Percentiles rank a stretch among this genome's conserved stretches.
Conservation (phyloP, 2,329 filamentous ascomycete genomes). For the Xylariaceae sp. region DNA sequence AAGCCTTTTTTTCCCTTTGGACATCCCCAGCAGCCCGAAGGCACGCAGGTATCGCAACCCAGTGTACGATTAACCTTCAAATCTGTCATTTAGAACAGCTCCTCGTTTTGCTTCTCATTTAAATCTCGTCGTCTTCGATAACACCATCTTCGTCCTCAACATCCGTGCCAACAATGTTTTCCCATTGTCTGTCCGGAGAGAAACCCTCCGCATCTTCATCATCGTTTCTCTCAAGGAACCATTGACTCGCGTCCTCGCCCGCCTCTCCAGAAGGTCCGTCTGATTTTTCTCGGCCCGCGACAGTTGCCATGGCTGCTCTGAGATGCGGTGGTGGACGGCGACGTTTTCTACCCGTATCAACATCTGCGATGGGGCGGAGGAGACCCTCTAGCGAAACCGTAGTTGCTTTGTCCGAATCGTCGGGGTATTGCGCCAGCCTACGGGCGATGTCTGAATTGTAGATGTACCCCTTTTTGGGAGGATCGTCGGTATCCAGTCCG, state of each 20-base stretch:
- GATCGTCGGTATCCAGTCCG: conserved; percentile 40
- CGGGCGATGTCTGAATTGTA: conserved; percentile 36
- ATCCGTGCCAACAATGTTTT: conserved; percentile 14
- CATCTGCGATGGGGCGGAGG: conserved; percentile 27
- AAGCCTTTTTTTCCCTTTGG: too few species aligned
- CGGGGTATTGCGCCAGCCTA: conserved; percentile 24
- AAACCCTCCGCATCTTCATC: conserved; percentile 21
- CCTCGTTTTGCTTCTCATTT: background rate
- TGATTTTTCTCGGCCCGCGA: conserved; percentile 5
- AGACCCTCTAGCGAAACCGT: conserved; percentile 25
- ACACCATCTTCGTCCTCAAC: conserved; percentile 27
- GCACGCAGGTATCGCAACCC: background rate
- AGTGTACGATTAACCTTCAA: too few species aligned
- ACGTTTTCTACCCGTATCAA: conserved; percentile 18
- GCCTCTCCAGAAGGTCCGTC: conserved; percentile 6
- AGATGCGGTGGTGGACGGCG: conserved; percentile 9
- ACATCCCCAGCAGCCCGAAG: too few species aligned
- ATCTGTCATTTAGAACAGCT: background rate
- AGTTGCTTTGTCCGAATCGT: conserved; percentile 22
- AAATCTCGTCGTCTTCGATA: conserved; percentile 20
- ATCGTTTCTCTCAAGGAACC: conserved; percentile 23
- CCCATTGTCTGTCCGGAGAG: conserved; percentile 9
- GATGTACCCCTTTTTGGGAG: conserved; percentile 33
- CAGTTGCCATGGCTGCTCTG: conserved; percentile 7
- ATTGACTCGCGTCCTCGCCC: conserved; percentile 7